Conservation (phyloP, 2,329 filamentous ascomycete genomes). For the Ustulina deusta region DNA sequence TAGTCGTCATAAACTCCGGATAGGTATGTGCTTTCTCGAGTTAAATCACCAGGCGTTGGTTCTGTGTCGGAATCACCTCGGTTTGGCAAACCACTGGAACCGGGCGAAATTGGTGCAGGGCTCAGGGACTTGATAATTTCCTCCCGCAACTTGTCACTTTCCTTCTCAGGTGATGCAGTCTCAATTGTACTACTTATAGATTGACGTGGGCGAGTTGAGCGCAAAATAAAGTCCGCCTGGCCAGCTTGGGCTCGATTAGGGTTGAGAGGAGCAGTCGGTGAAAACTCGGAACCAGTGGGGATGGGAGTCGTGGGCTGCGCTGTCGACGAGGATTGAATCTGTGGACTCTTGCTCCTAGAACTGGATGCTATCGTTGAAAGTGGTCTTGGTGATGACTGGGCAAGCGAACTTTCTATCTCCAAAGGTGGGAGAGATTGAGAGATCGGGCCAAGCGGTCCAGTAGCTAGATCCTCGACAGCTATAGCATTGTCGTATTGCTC, state of each 20-base stretch:
- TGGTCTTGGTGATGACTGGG: conserved; percentile 22
- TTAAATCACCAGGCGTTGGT: conserved; percentile 34
- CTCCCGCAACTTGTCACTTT: conserved; percentile 77
- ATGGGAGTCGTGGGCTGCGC: conserved; percentile 33
- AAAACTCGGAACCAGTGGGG: conserved; percentile 49
- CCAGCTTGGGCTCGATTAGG: conserved; percentile 54
- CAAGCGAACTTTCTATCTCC: conserved; percentile 39
- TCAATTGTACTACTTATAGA: conserved; percentile 62
- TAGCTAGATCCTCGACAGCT: conserved; percentile 41
- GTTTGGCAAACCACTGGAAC: conserved; percentile 34
- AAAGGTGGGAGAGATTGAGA: conserved; percentile 44
- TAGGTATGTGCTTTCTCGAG: conserved; percentile 71
- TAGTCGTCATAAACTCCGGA: conserved; percentile 76
- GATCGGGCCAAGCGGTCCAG: conserved; percentile 38
- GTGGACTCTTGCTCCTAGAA: conserved; percentile 30
- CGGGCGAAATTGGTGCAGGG: conserved; percentile 55
- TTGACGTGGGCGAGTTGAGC: conserved; percentile 55
- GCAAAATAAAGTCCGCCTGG: conserved; percentile 53
- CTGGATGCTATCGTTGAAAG: conserved; percentile 32
- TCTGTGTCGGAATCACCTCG: conserved; percentile 33
- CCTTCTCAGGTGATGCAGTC: conserved; percentile 68
- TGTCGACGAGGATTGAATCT: conserved; percentile 38
- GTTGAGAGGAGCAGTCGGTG: conserved; percentile 61
- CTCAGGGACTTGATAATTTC: conserved; percentile 80
- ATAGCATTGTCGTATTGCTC: conserved; percentile 44